Conservation (phyloP, 768 basidiomycete genomes). For the Kwoniella dejecticola region DNA sequence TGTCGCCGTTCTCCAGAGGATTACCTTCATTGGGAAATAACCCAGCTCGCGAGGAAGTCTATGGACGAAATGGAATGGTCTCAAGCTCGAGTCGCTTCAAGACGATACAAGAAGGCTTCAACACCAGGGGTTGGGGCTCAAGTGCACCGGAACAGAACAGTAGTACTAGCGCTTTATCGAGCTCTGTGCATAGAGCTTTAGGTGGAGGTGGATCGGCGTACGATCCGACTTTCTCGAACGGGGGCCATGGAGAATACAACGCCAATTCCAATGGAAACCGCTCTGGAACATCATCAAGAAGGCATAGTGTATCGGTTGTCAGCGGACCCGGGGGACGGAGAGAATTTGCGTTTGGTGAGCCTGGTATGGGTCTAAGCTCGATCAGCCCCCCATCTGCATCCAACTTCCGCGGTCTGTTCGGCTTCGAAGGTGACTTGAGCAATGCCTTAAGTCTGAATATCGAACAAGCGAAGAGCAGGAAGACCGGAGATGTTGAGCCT, state of each 20-base stretch:
- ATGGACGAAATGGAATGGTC: conserved; percentile 2
- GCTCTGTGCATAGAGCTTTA: conserved; percentile 38
- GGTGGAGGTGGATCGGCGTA: conserved; percentile 23
- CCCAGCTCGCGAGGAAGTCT: conserved; percentile 14
- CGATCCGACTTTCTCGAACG: not conserved
- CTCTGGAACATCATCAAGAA: conserved; percentile 46
- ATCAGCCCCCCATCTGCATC: conserved; percentile 20
- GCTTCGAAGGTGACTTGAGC: conserved; percentile 32
- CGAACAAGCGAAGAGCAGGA: conserved; percentile 28
- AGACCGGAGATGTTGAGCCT: conserved; percentile 21
- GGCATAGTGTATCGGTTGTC: conserved; percentile 53
- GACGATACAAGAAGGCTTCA: conserved; percentile 15
- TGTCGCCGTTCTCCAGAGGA: conserved; percentile 47
- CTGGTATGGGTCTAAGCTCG: conserved; percentile 33
- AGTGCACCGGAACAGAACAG: conserved; percentile 19
- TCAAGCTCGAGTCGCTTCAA: conserved; percentile 8
- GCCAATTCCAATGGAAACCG: conserved; percentile 26
- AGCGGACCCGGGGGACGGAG: conserved; percentile 48
- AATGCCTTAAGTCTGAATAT: conserved; percentile 48
- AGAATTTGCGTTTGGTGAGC: conserved; percentile 47
- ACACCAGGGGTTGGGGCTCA: conserved; percentile 21
- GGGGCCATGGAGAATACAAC: conserved; percentile 1
- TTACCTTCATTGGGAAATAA: conserved; percentile 15
- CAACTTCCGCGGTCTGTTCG: conserved; percentile 32
- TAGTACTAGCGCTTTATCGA: conserved; percentile 20